A percentile compares a stretch with the other conserved stretches of the same genome.
Conservation (phyloP, 345 rosid species). For the Populus simonii region DNA sequence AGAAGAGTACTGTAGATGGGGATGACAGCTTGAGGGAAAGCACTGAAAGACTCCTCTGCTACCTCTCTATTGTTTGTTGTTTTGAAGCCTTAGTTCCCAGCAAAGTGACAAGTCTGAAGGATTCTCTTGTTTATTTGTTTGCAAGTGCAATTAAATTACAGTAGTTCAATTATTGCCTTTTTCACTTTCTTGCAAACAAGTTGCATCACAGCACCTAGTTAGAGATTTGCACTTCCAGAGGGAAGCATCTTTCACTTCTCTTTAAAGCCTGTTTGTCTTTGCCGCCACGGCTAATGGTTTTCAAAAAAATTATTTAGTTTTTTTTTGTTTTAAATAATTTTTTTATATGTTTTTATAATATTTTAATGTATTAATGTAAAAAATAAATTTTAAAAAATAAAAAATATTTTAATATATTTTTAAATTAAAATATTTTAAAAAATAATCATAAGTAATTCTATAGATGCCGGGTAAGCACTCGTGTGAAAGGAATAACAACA, state of each 20-base stretch:
- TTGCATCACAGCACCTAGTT: slow-evolving; percentile 14
- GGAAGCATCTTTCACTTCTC: slow-evolving; percentile 26
- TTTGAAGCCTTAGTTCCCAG: slow-evolving; percentile 33
- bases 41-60: slow-evolving; percentile 36
- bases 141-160: not conserved
- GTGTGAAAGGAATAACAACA: not conserved
- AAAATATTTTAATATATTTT: too few relatives aligned
- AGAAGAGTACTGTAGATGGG: slow-evolving; percentile 24
- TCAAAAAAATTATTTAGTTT: too few relatives aligned
- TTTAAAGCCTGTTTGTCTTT: too few relatives aligned
- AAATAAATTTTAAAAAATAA: too few relatives aligned
- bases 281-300: too few relatives aligned
- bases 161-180: slow-evolving; percentile 23
- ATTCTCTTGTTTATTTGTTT: slow-evolving; percentile 35
- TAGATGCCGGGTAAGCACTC: too few relatives aligned
- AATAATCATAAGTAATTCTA: too few relatives aligned
- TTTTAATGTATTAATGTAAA: too few relatives aligned
- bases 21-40: slow-evolving; percentile 26
- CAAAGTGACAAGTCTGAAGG: slow-evolving; percentile 29
- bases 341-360: too few relatives aligned
- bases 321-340: too few relatives aligned
- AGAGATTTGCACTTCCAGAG: slow-evolving; percentile 31
- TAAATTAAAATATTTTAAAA: too few relatives aligned
- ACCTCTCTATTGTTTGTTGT: slow-evolving; percentile 26
- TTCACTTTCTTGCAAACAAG: slow-evolving; percentile 16